Evolutionary conservation across 1,284 basidiomycete genomes (phyloP), one percentile per base, ranked within the genome.

Genomic region (Pisolithus thermaeus): DNA sequence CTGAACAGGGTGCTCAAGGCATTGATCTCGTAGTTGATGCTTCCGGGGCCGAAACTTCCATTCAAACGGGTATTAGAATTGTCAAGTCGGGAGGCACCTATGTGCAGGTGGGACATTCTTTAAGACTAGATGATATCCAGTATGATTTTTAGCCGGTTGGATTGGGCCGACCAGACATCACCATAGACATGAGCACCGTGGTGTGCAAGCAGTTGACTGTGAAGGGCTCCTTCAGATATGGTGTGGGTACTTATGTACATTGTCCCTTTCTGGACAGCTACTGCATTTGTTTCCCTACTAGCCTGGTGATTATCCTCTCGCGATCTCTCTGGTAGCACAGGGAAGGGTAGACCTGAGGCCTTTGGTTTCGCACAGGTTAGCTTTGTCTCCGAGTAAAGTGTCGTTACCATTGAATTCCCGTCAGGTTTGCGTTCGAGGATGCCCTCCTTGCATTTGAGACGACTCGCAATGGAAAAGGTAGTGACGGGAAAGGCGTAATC

Each of bases 191-290:
- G 59, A 78, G 79, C 35, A 70, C 73, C 37, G 67, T 89, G 22
- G 75, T 84, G 58, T 72, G 74, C 56, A 94, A 93, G 71, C 91
- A 96, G 68, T 66, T 96, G 32, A 80, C 77, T 56, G 76, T 92
- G 67, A 87, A 85, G 61, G 92, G 92, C 43, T 91, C 89, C 16
- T 93, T 94, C 85, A 85, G 92, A 56, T 93, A 90, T 58, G 88
- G 86, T 9, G 84, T 88, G 69, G 51, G 81, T 73, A 16, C 20
- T 7, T 53, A n/a, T n/a, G n/a, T n/a, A 5, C 20, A 25, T 28
- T 38, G 35, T 3, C 18, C 1, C 2, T 40, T 36, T 28, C 25
- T 9, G 6, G 25, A 27, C 12, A 16, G 40, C n/a, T 27, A 38
- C 43, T 35, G 37, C 2, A 32, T 67, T 39, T 48, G 8, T 36